Percentiles rank a stretch among this genome's conserved stretches.
Conservation (phyloP, 2,329 filamentous ascomycete genomes). For the Zasmidium angulare region DNA sequence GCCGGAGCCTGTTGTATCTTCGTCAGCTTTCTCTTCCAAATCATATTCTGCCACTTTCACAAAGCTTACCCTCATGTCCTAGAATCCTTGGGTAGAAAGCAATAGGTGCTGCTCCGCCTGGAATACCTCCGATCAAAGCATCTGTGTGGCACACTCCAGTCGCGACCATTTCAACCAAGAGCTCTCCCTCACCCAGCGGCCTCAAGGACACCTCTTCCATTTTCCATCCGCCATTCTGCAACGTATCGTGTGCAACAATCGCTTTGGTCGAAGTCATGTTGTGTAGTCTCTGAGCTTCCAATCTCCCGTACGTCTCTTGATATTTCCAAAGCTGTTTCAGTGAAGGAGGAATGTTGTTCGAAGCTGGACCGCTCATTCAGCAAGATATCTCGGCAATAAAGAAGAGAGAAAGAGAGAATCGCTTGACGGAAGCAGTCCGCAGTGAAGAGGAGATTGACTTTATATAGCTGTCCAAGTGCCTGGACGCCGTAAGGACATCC, state of each 20-base stretch:
- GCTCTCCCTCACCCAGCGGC: conserved; percentile 46
- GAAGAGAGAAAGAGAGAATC: too few relatives aligned
- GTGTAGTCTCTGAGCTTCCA: background rate
- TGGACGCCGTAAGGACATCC: background rate
- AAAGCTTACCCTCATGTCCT: conserved; percentile 53
- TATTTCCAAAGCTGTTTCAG: conserved; percentile 28
- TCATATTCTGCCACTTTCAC: too few relatives aligned
- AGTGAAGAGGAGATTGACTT: background rate
- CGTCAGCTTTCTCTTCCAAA: too few relatives aligned
- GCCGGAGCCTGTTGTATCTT: conserved; percentile 39
- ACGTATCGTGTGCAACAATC: conserved; percentile 41
- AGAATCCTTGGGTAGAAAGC: conserved; percentile 50
- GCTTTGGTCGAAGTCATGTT: conserved; percentile 32
- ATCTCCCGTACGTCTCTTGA: background rate
- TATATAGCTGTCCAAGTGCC: background rate
- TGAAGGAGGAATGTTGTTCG: conserved; percentile 28
- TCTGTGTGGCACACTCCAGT: conserved; percentile 59
- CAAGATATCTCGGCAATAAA: conserved; percentile 1
- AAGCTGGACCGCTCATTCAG: conserved; percentile 23
- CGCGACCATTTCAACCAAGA: conserved; percentile 55
- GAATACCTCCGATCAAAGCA: conserved; percentile 45
- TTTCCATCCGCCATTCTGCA: conserved; percentile 41
- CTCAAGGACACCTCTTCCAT: conserved; percentile 40
- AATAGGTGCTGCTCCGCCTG: conserved; percentile 34
- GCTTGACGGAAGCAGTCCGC: too few relatives aligned